These are phyloP conservation scores for Leishmania martiniquensis DNA, from an alignment of 208 protist species.

Conservation along the genomic window DNA sequence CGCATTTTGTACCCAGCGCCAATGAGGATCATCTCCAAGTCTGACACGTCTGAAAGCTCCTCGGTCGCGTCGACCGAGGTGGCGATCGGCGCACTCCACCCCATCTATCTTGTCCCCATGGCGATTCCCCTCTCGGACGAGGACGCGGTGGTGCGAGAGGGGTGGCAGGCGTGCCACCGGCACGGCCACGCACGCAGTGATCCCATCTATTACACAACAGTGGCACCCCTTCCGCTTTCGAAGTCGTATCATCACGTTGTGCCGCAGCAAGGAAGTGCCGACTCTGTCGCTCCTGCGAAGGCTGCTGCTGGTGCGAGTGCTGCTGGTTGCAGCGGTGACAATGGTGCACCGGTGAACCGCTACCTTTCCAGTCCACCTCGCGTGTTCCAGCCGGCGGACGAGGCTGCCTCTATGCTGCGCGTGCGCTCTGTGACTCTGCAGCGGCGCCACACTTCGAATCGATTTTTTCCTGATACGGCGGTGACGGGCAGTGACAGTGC, in stretches of 20 bases:
- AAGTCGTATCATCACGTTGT: conserved; percentile 28
- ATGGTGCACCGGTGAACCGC: background rate
- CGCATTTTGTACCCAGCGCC: conserved; percentile 53
- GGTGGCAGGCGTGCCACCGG: conserved; percentile 35
- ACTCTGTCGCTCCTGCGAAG: background rate
- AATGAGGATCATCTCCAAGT: background rate
- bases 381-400: conserved; percentile 44
- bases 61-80: background rate
- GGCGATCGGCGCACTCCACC: conserved; percentile 16
- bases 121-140: conserved; percentile 32
- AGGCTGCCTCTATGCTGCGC: conserved; percentile 45
- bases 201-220: conserved; percentile 23
- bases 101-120: conserved; percentile 51
- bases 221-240: conserved; percentile 22
- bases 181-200: conserved; percentile 33
- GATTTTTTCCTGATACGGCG: background rate
- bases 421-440: conserved; percentile 37
- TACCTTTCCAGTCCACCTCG: conserved; percentile 29
- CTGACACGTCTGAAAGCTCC: background rate
- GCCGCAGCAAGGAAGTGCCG: conserved; percentile 10
- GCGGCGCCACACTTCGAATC: background rate
- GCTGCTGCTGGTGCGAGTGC: too few relatives aligned
- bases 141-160: conserved; percentile 18
- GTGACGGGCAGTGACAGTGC: background rate
- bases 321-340: background rate